Base-by-base conservation (phyloP, 306 rosid species). In the Leucaena leucocephala region DNA sequence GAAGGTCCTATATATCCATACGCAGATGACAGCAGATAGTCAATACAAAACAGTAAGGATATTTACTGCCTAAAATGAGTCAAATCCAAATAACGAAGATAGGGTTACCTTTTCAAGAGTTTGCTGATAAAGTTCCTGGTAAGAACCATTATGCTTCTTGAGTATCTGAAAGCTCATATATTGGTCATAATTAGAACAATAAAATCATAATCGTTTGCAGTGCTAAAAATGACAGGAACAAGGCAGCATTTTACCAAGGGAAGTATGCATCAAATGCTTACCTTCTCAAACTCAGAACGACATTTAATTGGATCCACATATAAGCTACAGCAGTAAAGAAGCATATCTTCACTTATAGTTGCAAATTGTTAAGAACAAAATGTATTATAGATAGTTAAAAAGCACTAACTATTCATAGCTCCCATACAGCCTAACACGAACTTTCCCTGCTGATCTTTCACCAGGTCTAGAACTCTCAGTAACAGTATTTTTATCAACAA, bases 401-500 rank as follows among this genome's bases (percentile, higher is more conserved):
- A 34, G 42, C 76, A 85, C 88, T 67, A 35, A 88, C 95, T 80
- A 86, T 59, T 66, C 67, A 75, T 87, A 86, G 79, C 90, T 88
- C 86, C 97, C 97, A 17, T 90, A 92, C 34, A 87, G 79, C 91
- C 95, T 82, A 82, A 92, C 97, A 78, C 82, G 89, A 74, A 89
- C 85, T 21, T 86, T 78, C 64, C 76, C 78, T 0, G 83, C 33
- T 27, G 83, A 75, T 74, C 71, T 76, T 54, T 74, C 54, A 3
- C 84, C 52, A 10, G 92, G 91, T 77, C 65, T 90, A 46, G 68
- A 27, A 6, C 76, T 74, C 55, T 42, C 65, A 46, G 27, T 9
- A 21, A 89, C 78, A 21, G 75, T 40, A 4, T 80, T 79, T 38
- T 83, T 91, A 86, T 84, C 80, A 85, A 88, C 83, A 79, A 92